phyloP scores from a whole-genome alignment of 176 grass and related monocot genomes.

The Raddia distichophylla region DNA sequence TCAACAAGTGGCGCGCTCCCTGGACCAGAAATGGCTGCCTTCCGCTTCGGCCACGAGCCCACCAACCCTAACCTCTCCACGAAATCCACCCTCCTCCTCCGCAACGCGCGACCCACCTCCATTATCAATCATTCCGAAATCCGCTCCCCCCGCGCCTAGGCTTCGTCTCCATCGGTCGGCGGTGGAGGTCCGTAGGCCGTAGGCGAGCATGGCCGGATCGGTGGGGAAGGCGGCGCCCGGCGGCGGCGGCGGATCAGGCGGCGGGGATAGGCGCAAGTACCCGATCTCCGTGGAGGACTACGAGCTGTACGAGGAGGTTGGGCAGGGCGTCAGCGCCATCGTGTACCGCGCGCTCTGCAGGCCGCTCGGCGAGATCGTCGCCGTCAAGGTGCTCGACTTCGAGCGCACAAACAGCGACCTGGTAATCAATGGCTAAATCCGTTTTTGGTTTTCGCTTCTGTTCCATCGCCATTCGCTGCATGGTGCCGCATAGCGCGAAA shows the following conservation, averaged over 20 bases:
- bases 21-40: constrained; percentile 31
- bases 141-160: background rate
- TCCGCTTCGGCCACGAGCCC: constrained; percentile 11
- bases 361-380: constrained; percentile 68
- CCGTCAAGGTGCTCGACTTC: constrained; percentile 95
- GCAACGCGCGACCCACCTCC: constrained; percentile 45
- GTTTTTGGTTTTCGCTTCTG: background rate
- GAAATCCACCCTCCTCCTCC: constrained; percentile 32
- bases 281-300: constrained; percentile 81
- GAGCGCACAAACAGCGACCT: constrained; percentile 90
- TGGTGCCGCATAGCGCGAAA: background rate
- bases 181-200: background rate
- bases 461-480: background rate
- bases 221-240: background rate
- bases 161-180: background rate
- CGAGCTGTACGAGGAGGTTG: constrained; percentile 83
- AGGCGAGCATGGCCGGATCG: constrained; percentile 25
- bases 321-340: constrained; percentile 82
- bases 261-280: constrained; percentile 70
- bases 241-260: no score
- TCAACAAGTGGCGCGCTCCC: constrained; percentile 21
- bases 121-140: background rate
- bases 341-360: constrained; percentile 81
- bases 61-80: background rate
- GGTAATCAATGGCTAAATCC: constrained; percentile 36